phyloP scores from a whole-genome alignment of 495 filamentous ascomycete species.

The Hypoxylon fuscum region DNA sequence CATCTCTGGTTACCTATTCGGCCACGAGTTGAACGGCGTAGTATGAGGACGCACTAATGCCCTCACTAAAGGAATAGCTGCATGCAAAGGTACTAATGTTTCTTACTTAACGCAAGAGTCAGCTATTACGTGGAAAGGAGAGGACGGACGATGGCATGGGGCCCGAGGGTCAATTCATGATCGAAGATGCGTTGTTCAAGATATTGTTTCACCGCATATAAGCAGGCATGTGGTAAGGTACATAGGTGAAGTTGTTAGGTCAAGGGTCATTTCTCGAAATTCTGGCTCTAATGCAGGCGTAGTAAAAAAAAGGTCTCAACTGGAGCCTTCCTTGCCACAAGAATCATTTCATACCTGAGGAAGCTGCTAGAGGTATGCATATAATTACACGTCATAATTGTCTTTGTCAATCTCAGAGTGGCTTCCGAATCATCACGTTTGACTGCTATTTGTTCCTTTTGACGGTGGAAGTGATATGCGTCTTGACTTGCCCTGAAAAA shows the following conservation, averaged over 20 bases:
- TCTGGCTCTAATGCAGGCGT: conserved; percentile 6
- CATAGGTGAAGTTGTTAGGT: conserved; percentile 30
- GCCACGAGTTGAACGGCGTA: conserved; percentile 28
- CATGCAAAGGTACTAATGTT: conserved; percentile 20
- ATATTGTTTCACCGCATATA: conserved; percentile 38
- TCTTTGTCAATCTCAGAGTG: not conserved
- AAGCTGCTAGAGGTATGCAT: not conserved
- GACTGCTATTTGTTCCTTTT: no score
- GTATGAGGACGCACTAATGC: conserved; percentile 25
- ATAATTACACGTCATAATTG: not conserved
- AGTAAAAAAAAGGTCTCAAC: conserved; percentile 1
- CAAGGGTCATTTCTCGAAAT: conserved; percentile 14
- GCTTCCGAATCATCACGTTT: no score
- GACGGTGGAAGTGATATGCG: no score
- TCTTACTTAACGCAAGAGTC: conserved; percentile 4
- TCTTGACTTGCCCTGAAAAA: no score
- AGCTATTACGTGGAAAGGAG: conserved; percentile 22
- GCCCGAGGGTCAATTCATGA: conserved; percentile 2
- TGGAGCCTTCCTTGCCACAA: not conserved
- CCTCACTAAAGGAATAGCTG: conserved; percentile 35
- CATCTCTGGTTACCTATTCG: conserved; percentile 21
- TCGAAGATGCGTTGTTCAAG: conserved; percentile 39
- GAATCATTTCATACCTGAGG: not conserved
- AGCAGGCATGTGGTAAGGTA: conserved; percentile 11
- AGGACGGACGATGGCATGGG: not conserved